These are phyloP conservation scores for Epichloe baconii DNA, from an alignment of 2,329 filamentous ascomycete genomes.

Conservation along the genomic window DNA sequence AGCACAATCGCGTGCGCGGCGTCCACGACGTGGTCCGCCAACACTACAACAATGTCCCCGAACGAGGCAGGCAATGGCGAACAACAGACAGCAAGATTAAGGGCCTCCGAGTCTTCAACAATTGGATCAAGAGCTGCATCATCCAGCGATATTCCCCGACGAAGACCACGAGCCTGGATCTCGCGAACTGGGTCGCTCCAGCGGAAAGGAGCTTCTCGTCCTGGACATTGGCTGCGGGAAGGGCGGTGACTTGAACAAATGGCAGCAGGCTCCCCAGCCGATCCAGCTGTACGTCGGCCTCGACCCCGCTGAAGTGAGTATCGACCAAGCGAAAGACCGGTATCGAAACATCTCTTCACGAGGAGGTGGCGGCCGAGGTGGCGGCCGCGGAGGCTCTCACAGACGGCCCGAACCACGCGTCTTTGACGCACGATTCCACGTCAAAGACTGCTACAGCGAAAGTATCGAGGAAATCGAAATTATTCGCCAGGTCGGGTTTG, in stretches of 20 bases:
- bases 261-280: constrained; percentile 83
- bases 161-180: constrained; percentile 57
- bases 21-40: constrained; percentile 78
- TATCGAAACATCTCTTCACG: constrained; percentile 59
- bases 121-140: constrained; percentile 96
- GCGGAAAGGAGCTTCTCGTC: constrained; percentile 56
- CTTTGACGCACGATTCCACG: constrained; percentile 77
- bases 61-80: constrained; percentile 88
- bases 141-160: constrained; percentile 92
- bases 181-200: constrained; percentile 36
- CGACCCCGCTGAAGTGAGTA: constrained; percentile 84
- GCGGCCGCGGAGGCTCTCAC: constrained; percentile 38
- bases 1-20: constrained; percentile 31
- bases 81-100: constrained; percentile 92
- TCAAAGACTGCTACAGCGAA: constrained; percentile 87
- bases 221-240: constrained; percentile 95
- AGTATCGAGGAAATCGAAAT: constrained; percentile 71
- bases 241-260: constrained; percentile 88
- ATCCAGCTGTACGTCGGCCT: constrained; percentile 91
- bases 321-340: constrained; percentile 77
- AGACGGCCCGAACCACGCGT: constrained; percentile 39
- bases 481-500: constrained; percentile 77
- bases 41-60: constrained; percentile 92
- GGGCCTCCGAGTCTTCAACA: constrained; percentile 88
- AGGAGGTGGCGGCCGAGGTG: constrained; percentile 41